Evolutionary conservation across 78 protist genomes (phyloP).

Genomic region (Emiliania huxleyi): DNA sequence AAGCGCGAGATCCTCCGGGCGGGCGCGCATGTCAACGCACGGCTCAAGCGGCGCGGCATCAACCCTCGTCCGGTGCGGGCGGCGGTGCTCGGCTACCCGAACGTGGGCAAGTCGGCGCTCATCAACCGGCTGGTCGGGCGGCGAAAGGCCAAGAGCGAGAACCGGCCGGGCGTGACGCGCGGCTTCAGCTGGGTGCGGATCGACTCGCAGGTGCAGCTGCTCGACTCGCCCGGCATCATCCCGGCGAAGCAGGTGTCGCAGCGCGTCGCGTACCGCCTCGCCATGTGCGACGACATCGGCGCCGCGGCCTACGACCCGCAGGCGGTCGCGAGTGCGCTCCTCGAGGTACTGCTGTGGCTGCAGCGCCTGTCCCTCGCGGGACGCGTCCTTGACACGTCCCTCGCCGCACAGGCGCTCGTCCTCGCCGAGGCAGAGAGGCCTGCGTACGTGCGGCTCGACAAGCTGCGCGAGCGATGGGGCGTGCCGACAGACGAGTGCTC

Average conservation of each 20-base stretch:
- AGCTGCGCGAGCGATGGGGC: no score
- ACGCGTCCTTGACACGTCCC: no score
- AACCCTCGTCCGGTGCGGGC: neutral
- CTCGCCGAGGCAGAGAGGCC: no score
- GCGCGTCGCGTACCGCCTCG: neutral
- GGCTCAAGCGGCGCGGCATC: neutral
- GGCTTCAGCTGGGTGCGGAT: neutral
- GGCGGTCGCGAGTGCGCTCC: neutral
- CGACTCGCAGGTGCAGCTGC: neutral
- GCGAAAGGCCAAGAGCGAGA: neutral
- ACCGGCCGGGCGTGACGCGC: conserved; percentile 14
- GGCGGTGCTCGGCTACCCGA: neutral
- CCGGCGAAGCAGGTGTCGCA: neutral
- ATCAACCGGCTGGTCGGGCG: neutral
- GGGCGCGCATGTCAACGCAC: neutral
- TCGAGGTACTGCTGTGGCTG: neutral
- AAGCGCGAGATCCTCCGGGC: neutral
- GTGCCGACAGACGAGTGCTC: neutral
- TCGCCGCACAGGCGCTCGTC: no score
- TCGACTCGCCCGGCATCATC: neutral
- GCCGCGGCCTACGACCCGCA: neutral
- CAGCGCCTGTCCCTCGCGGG: no score
- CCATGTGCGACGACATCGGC: conserved; percentile 28
- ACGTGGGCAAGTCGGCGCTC: conserved; percentile 24
- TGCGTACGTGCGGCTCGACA: neutral